Conservation (phyloP, 2,329 filamentous ascomycete genomes). For the Colletotrichum spinosum region DNA sequence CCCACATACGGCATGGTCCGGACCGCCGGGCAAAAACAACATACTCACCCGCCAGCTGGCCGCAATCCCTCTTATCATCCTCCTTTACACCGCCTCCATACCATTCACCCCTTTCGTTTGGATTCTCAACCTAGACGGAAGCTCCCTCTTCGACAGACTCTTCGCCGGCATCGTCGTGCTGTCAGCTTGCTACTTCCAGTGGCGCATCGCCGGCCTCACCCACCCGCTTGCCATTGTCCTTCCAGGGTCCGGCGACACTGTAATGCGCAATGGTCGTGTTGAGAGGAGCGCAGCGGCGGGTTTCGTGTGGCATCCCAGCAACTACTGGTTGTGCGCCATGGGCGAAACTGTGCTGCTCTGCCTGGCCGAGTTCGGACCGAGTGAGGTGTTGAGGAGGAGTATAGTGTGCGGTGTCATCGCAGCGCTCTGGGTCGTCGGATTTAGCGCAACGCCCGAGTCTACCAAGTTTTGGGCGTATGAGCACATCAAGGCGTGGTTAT, state of each 20-base stretch:
- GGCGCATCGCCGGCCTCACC: constrained; percentile 36
- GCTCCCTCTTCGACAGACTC: constrained; percentile 60
- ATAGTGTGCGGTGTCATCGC: constrained; percentile 37
- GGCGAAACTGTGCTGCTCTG: constrained; percentile 39
- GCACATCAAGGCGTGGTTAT: constrained; percentile 38
- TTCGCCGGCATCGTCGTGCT: constrained; percentile 52
- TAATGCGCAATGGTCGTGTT: constrained; percentile 38
- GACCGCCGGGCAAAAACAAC: constrained; percentile 2
- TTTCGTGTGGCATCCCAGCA: constrained; percentile 39
- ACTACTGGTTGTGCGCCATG: constrained; percentile 39
- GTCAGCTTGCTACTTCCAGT: constrained; percentile 46
- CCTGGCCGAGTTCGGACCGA: constrained; percentile 40
- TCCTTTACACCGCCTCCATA: constrained; percentile 40
- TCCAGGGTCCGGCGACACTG: constrained; percentile 16
- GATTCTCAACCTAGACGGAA: constrained; percentile 40
- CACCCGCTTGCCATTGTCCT: constrained; percentile 34
- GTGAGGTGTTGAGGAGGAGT: constrained; percentile 37
- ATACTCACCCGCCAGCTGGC: constrained; percentile 32
- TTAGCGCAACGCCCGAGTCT: constrained; percentile 36
- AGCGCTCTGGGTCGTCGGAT: constrained; percentile 39
- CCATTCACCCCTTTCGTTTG: constrained; percentile 39
- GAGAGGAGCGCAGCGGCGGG: constrained; percentile 2
- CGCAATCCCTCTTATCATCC: constrained; percentile 38
- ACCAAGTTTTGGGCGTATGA: constrained; percentile 39
- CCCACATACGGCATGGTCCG: constrained; percentile 14